Base-by-base conservation (phyloP, 805 yeast species). In the Barnettozyma siamensis region DNA sequence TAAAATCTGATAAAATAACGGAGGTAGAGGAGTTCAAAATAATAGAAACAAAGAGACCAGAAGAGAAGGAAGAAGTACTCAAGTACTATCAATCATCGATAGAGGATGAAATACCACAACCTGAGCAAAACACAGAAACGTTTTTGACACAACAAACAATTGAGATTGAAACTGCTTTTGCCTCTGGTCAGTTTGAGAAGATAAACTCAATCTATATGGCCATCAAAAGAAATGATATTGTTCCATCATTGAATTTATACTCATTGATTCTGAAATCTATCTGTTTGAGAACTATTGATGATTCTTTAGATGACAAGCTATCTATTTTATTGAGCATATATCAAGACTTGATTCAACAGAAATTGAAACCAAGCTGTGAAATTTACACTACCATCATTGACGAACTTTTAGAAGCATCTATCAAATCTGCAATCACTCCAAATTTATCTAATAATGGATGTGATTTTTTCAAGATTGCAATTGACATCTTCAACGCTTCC, bases 271-370 rank as follows among this genome's bases (percentile, higher is more conserved):
- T 83, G 33, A 58, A 63, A 17, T 78, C 88, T 1, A 69, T 83
- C 10, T 59, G 72, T 12, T 45, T 58, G 33, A 69, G 93, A 58
- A 52, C 65, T 3, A 60, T 76, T 41, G 74, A 73, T 42, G 73
- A 70, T 46, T 66, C 78, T 20, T 60, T 75, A 7, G 88, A 83
- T 55, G 72, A 71, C 35, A 75, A 73, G 54, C 66, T 83, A 56
- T 81, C 85, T 2, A 75, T 72, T 40, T 57, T 83, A 43, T 62
- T 83, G 47, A 80, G 77, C 17, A 78, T 81, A 28, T 83, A 83
- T 55, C 84, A 83, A 38, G 88, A 81, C 51, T 63, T 82, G 55
- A 65, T 83, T 30, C 54, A 73, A 19, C 67, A 70, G 48, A 68
- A 66, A 45, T 45, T 76, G 31, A 79, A 75, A 54, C 93, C 93